A percentile compares a stretch with the other conserved stretches of the same genome.
phyloP scores from a whole-genome alignment of 2,329 filamentous ascomycete species.

The Aspergillus fischeri region DNA sequence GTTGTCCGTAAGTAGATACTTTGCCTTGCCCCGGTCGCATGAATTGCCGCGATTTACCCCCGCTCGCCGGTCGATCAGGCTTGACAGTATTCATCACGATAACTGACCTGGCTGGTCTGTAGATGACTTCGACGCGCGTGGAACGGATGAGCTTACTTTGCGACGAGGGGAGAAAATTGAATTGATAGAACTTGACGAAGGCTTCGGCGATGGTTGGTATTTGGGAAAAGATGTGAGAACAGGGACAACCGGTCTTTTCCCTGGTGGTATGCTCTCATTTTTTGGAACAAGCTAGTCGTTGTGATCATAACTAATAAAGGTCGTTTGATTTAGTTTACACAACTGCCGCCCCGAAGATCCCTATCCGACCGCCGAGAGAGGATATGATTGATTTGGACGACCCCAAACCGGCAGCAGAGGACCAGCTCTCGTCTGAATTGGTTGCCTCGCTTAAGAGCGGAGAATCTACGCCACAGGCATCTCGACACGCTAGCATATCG shows the following conservation, averaged over 20 bases:
- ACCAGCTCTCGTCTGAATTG: constrained; percentile 15
- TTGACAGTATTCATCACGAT: constrained; percentile 16
- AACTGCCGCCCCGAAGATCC: constrained; percentile 21
- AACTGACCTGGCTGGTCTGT: constrained; percentile 10
- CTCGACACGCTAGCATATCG: constrained; percentile 33
- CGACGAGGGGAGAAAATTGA: constrained; percentile 67
- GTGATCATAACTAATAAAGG: constrained; percentile 1
- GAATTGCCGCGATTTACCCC: background rate
- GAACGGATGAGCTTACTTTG: constrained; percentile 87
- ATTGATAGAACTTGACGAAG: constrained; percentile 61
- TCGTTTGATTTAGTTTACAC: constrained; percentile 21
- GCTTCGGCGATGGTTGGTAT: constrained; percentile 65
- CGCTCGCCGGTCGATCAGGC: constrained; percentile 3
- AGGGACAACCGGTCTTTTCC: constrained; percentile 45
- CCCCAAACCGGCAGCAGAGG: constrained; percentile 9
- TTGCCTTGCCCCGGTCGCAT: constrained; percentile 8
- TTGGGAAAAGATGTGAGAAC: constrained; percentile 47
- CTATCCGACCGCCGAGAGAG: constrained; percentile 16
- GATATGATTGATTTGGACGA: constrained; percentile 12
- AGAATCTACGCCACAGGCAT: constrained; percentile 39
- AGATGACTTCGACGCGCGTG: constrained; percentile 92
- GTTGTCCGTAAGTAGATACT: constrained; percentile 41
- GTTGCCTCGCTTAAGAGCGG: constrained; percentile 28
- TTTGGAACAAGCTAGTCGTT: background rate
- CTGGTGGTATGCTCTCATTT: constrained; percentile 37